Conservation (phyloP, 345 rosid species). For the Carallia pectinifolia region DNA sequence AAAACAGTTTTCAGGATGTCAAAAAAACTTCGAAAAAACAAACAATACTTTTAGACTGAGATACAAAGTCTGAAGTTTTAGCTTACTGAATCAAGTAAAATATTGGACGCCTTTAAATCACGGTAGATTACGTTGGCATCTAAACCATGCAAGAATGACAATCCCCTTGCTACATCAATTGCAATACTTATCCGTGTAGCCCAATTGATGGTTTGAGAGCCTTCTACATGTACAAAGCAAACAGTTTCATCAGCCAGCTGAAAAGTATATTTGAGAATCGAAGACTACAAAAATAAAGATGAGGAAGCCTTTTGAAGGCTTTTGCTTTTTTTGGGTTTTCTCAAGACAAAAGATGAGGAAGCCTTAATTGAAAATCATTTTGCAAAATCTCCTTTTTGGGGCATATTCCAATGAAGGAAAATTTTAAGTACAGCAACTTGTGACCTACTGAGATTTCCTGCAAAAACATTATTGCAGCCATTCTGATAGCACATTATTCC, state of each 20-base stretch:
- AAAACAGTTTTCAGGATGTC: not conserved
- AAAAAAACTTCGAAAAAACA: constrained; percentile 8
- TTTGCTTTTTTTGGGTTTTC: too few species aligned
- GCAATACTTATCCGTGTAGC: constrained; percentile 50
- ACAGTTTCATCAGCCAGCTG: not conserved
- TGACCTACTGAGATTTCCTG: not conserved
- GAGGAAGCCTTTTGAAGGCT: not conserved
- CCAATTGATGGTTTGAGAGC: constrained; percentile 60
- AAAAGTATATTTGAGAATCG: not conserved
- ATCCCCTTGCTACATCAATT: constrained; percentile 49
- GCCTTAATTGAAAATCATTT: not conserved
- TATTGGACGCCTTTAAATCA: constrained; percentile 67
- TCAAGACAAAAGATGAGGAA: not conserved
- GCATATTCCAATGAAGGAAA: not conserved
- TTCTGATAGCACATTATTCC: not conserved
- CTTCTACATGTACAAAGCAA: constrained; percentile 35
- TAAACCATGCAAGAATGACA: constrained; percentile 61
- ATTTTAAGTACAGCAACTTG: not conserved
- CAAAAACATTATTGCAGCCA: not conserved
- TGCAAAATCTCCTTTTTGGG: not conserved
- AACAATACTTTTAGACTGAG: not conserved
- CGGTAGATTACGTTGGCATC: constrained; percentile 63
- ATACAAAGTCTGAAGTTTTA: constrained; percentile 7
- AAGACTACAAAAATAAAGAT: not conserved
- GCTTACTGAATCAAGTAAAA: constrained; percentile 65